These are phyloP conservation scores for Geosmithia putterillii DNA, from an alignment of 2,329 filamentous ascomycete species.

Conservation along the genomic window DNA sequence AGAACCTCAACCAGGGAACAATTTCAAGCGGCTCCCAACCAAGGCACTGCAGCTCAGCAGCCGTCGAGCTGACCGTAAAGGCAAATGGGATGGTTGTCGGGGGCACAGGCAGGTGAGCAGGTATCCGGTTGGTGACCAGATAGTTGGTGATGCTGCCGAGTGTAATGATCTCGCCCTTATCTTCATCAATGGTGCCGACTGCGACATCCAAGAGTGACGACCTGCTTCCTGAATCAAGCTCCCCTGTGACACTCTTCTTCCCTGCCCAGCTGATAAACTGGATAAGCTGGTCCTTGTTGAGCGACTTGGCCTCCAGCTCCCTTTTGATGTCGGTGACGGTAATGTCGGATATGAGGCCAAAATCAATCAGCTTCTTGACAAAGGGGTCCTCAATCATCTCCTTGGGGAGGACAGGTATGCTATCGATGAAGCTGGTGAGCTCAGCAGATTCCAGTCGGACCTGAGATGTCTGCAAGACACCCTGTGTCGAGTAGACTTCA, in stretches of 20 bases:
- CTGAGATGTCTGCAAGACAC: conserved; percentile 71
- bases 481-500: conserved; percentile 78
- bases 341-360: conserved; percentile 76
- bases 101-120: conserved; percentile 69
- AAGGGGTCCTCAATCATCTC: conserved; percentile 64
- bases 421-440: conserved; percentile 63
- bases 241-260: conserved; percentile 55
- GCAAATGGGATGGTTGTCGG: conserved; percentile 71
- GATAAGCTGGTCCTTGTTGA: conserved; percentile 64
- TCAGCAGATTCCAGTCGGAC: conserved; percentile 65
- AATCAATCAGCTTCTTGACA: conserved; percentile 68
- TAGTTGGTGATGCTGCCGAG: conserved; percentile 66
- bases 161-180: conserved; percentile 60
- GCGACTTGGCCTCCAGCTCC: conserved; percentile 70
- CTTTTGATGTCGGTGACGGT: conserved; percentile 76
- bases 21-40: conserved; percentile 81
- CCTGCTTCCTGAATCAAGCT: conserved; percentile 59
- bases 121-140: conserved; percentile 65
- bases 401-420: conserved; percentile 75
- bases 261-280: conserved; percentile 80
- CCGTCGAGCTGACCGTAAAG: conserved; percentile 61
- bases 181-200: conserved; percentile 55
- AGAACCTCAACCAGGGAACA: conserved; percentile 71
- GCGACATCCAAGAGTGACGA: conserved; percentile 66
- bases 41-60: conserved; percentile 61